phyloP scores from a whole-genome alignment of 805 yeast species.

The Saturnispora kantuleensis region DNA sequence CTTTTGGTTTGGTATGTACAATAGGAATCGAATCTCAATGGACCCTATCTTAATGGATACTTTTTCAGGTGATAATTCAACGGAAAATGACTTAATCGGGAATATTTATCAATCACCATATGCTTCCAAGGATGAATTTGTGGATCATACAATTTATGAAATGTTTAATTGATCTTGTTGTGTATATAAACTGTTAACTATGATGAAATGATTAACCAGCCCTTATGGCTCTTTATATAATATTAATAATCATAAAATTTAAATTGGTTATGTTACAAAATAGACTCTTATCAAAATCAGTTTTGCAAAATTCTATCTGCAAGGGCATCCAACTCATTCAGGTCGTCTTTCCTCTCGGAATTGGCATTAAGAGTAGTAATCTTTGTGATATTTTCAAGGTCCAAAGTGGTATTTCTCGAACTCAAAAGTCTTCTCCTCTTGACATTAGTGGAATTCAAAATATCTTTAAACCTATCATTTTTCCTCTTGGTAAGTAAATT shows the following conservation, averaged over 20 bases:
- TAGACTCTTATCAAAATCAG: background rate
- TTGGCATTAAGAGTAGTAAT: background rate
- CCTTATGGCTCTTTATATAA: too few relatives aligned
- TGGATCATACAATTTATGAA: constrained; percentile 13
- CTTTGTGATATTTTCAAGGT: background rate
- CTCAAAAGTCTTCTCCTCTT: constrained; percentile 7
- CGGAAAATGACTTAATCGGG: constrained; percentile 3
- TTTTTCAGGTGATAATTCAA: background rate
- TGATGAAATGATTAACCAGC: constrained; percentile 6
- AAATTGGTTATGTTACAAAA: background rate
- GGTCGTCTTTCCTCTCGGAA: background rate
- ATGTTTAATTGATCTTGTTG: constrained; percentile 9
- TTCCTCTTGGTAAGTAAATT: background rate
- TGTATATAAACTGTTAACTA: constrained; percentile 2
- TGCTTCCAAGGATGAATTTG: constrained; percentile 7
- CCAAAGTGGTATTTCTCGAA: background rate
- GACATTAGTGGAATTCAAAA: constrained; percentile 13
- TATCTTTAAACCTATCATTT: background rate
- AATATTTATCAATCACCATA: background rate
- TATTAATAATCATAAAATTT: too few relatives aligned
- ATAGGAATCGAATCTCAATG: background rate
- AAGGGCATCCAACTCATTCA: constrained; percentile 11
- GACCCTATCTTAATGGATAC: background rate
- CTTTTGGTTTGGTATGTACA: constrained; percentile 19
- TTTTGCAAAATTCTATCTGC: constrained; percentile 20